These are phyloP conservation scores for Globisporangium okanoganense DNA, from an alignment of 352 stramenopile species.

Conservation along the genomic window DNA sequence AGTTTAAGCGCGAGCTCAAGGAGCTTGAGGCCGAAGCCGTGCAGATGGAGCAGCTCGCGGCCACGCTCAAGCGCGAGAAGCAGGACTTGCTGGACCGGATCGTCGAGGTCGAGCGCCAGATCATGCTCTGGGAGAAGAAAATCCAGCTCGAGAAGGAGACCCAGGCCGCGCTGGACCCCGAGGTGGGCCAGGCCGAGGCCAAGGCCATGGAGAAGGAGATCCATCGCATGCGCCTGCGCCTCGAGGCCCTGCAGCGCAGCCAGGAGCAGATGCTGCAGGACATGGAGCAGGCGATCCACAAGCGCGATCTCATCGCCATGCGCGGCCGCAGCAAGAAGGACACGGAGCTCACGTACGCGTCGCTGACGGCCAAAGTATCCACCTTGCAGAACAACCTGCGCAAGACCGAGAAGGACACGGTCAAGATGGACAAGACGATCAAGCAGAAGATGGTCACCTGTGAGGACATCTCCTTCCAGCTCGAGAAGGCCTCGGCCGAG, in stretches of 20 bases:
- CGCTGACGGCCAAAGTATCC: conserved; percentile 82
- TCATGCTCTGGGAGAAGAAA: conserved; percentile 96
- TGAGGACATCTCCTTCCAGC: conserved; percentile 71
- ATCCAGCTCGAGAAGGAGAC: conserved; percentile 96
- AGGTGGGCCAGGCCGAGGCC: conserved; percentile 88
- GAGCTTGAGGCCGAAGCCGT: conserved; percentile 85
- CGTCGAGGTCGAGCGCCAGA: conserved; percentile 89
- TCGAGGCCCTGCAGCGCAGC: conserved; percentile 88
- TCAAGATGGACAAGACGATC: conserved; percentile 61
- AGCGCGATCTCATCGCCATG: conserved; percentile 91
- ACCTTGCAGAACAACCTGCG: conserved; percentile 70
- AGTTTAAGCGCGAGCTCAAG: conserved; percentile 90
- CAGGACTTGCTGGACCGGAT: conserved; percentile 87
- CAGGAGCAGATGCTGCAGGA: conserved; percentile 93
- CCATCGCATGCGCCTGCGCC: conserved; percentile 91
- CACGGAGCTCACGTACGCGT: conserved; percentile 76
- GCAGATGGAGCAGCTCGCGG: conserved; percentile 68
- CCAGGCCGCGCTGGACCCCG: conserved; percentile 90
- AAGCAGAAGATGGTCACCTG: conserved; percentile 51
- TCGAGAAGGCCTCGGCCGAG: conserved; percentile 70
- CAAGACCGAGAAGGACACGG: conserved; percentile 62
- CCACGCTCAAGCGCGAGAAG: conserved; percentile 78
- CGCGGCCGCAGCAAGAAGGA: conserved; percentile 83
- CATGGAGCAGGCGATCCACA: conserved; percentile 93
- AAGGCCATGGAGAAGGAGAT: conserved; percentile 95